A percentile compares a stretch with the other conserved stretches of the same genome.
Conservation (phyloP, 306 rosid genomes). For the Inga laurina region DNA sequence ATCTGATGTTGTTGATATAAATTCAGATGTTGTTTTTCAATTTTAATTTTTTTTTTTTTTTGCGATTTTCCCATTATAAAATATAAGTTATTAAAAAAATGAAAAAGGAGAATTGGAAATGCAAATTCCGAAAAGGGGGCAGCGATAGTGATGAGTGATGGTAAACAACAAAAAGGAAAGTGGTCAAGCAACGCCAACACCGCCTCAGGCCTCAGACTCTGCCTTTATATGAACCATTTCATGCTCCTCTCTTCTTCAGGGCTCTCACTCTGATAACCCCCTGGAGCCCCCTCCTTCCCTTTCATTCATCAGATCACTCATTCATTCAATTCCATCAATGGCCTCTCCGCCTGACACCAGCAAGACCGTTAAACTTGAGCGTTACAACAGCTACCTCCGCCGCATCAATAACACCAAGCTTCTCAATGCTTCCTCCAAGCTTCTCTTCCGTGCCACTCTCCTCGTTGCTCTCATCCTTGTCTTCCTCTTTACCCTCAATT, state of each 20-base stretch:
- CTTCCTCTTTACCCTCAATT: slow-evolving; percentile 77
- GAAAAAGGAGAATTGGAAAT: neutral
- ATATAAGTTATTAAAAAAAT: too few species aligned
- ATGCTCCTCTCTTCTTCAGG: slow-evolving; percentile 46
- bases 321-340: slow-evolving; percentile 34
- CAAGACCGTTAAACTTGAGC: slow-evolving; percentile 81
- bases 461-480: slow-evolving; percentile 65
- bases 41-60: too few species aligned
- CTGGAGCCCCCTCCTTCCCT: slow-evolving; percentile 5
- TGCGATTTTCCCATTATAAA: too few species aligned
- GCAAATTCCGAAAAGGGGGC: neutral
- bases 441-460: slow-evolving; percentile 83
- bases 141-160: neutral
- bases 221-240: slow-evolving; percentile 58
- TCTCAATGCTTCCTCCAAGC: slow-evolving; percentile 82
- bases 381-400: slow-evolving; percentile 87
- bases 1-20: too few species aligned
- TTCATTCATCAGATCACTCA: neutral
- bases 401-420: slow-evolving; percentile 84
- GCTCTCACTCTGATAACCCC: slow-evolving; percentile 38
- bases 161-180: slow-evolving; percentile 46
- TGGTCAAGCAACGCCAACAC: slow-evolving; percentile 72
- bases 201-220: slow-evolving; percentile 4
- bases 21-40: too few species aligned
- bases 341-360: slow-evolving; percentile 90